phyloP scores from a whole-genome alignment of 2,329 filamentous ascomycete species.

The Trichoderma lentiforme region DNA sequence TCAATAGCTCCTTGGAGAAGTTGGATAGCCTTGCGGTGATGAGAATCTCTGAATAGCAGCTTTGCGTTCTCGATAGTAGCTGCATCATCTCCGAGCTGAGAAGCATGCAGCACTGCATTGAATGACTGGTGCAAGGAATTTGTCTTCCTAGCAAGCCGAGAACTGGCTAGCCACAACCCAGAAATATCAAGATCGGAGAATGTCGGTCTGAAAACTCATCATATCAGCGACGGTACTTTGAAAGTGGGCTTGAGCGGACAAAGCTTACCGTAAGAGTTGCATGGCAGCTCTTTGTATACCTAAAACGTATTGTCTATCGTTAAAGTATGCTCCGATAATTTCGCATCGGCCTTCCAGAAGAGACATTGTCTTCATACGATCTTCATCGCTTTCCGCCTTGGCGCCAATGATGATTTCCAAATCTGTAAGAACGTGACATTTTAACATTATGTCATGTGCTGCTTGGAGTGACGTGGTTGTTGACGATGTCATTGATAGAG shows the following conservation, averaged over 20 bases:
- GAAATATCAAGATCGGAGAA: constrained; percentile 75
- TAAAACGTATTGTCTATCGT: constrained; percentile 91
- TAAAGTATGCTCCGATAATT: constrained; percentile 80
- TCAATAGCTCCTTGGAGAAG: constrained; percentile 83
- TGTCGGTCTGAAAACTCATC: constrained; percentile 40
- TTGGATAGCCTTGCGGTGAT: constrained; percentile 93
- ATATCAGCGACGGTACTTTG: not conserved
- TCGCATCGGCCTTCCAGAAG: constrained; percentile 73
- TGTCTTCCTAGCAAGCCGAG: constrained; percentile 80
- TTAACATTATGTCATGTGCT: constrained; percentile 80
- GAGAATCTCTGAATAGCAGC: constrained; percentile 87
- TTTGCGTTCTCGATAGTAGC: constrained; percentile 93
- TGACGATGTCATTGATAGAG: constrained; percentile 70
- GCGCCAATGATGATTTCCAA: constrained; percentile 69
- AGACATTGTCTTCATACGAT: constrained; percentile 32
- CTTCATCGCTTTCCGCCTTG: constrained; percentile 41
- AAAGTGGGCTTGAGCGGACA: not conserved
- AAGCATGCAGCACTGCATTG: constrained; percentile 87
- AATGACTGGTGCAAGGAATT: constrained; percentile 84
- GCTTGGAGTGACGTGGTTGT: constrained; percentile 77
- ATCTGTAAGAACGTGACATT: constrained; percentile 83
- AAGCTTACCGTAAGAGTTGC: constrained; percentile 65
- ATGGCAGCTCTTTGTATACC: constrained; percentile 83
- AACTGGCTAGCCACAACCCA: constrained; percentile 79
- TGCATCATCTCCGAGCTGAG: constrained; percentile 76